Conservation (phyloP, 352 stramenopile species). For the Pseudoperonospora humuli region DNA sequence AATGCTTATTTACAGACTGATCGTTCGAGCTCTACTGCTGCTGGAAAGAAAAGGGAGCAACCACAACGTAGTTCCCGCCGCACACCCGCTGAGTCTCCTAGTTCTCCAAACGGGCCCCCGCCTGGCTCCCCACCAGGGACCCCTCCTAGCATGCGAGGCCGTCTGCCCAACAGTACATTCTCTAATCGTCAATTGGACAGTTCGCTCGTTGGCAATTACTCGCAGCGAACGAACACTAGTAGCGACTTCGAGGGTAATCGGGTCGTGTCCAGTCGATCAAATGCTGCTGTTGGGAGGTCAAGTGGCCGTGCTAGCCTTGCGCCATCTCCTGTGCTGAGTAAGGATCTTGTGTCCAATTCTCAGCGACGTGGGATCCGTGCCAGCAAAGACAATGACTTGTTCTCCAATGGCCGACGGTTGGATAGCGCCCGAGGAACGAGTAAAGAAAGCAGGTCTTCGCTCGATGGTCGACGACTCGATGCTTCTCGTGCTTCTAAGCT, state of each 20-base stretch:
- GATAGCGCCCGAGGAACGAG: slow-evolving; percentile 4
- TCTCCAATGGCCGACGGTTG: slow-evolving; percentile 2
- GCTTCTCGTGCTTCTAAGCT: slow-evolving; percentile 7
- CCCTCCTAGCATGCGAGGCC: slow-evolving; percentile 18
- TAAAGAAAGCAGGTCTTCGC: slow-evolving; percentile 6
- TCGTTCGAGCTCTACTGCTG: slow-evolving; percentile 3
- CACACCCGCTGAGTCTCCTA: slow-evolving; percentile 1
- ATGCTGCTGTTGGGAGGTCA: slow-evolving; percentile 13
- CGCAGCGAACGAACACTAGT: slow-evolving; percentile 7
- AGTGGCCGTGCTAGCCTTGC: slow-evolving; percentile 15
- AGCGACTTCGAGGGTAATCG: slow-evolving; percentile 14
- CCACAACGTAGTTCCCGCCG: slow-evolving; percentile 6
- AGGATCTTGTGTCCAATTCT: slow-evolving; percentile 23
- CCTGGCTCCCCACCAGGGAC: slow-evolving; percentile 20
- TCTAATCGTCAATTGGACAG: slow-evolving; percentile 8
- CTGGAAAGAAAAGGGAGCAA: slow-evolving; percentile 5
- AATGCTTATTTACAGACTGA: not conserved
- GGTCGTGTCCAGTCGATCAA: slow-evolving; percentile 19
- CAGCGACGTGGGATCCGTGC: slow-evolving; percentile 7
- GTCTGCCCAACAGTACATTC: slow-evolving; percentile 10
- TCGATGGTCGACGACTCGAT: slow-evolving; percentile 6
- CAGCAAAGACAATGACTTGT: slow-evolving; percentile 11
- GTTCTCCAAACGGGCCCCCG: slow-evolving; percentile 3
- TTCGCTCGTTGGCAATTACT: slow-evolving; percentile 8
- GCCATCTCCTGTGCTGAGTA: slow-evolving; percentile 12